phyloP scores from a whole-genome alignment of 345 rosid genomes.

The Populus pruinosa region DNA sequence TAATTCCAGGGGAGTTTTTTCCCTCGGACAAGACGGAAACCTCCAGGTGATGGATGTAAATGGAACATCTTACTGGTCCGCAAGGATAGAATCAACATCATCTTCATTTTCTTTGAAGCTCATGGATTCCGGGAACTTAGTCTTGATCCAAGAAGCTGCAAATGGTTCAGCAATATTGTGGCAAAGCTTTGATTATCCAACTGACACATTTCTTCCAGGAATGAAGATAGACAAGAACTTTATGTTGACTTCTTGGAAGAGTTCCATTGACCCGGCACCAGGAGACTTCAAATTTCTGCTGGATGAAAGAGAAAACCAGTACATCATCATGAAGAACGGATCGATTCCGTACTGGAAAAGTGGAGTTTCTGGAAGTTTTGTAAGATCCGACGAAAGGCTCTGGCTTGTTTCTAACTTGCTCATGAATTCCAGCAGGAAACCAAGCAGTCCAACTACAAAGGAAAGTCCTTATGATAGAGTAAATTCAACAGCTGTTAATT shows the following conservation, averaged over 20 bases:
- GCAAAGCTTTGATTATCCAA: background rate
- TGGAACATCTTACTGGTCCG: background rate
- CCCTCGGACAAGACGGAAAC: background rate
- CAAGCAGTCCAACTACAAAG: background rate
- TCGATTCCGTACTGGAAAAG: slow-evolving; percentile 5
- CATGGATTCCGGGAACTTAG: background rate
- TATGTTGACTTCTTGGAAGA: background rate
- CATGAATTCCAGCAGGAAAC: background rate
- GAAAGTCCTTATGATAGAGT: background rate
- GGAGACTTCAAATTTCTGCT: slow-evolving; percentile 9
- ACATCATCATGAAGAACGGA: background rate
- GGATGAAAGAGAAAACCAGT: slow-evolving; percentile 1
- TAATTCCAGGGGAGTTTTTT: background rate
- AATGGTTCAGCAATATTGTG: background rate
- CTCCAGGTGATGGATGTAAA: background rate
- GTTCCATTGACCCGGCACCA: background rate
- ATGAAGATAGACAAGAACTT: background rate
- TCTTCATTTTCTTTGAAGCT: background rate
- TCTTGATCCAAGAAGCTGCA: background rate
- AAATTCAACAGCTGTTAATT: background rate
- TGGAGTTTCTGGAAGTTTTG: background rate
- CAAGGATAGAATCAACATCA: background rate
- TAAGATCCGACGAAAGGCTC: background rate
- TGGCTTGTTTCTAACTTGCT: background rate
- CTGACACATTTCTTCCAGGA: background rate